phyloP scores from a whole-genome alignment of 768 basidiomycete genomes.

The Hypholoma sublateritium region DNA sequence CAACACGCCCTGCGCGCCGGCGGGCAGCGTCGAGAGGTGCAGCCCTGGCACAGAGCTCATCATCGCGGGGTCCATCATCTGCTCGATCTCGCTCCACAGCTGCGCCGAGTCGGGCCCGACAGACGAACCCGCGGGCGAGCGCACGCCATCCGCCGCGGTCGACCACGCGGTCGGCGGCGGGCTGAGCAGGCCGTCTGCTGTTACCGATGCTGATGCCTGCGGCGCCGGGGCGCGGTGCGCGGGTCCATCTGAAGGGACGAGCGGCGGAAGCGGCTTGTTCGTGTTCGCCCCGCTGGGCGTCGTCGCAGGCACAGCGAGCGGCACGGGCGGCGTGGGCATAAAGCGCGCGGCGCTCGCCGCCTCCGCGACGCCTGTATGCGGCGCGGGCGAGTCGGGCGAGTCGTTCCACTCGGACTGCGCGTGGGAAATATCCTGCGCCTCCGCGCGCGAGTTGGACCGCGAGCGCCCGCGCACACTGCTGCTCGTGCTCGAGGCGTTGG shows the following conservation, averaged over 20 bases:
- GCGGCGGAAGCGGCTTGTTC: slow-evolving; percentile 12
- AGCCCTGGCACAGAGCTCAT: slow-evolving; percentile 22
- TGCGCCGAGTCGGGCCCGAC: slow-evolving; percentile 23
- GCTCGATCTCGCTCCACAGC: slow-evolving; percentile 27
- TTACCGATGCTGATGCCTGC: neutral
- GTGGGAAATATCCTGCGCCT: neutral
- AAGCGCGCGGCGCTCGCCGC: slow-evolving; percentile 8
- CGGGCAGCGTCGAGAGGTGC: slow-evolving; percentile 21
- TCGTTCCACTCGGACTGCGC: neutral
- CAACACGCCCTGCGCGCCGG: slow-evolving; percentile 21
- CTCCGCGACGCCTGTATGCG: slow-evolving; percentile 7
- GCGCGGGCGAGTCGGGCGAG: slow-evolving; percentile 13
- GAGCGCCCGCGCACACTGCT: slow-evolving; percentile 5
- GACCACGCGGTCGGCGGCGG: slow-evolving; percentile 9
- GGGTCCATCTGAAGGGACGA: neutral
- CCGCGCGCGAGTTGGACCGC: slow-evolving; percentile 5
- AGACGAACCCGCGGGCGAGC: slow-evolving; percentile 18
- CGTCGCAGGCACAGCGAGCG: neutral
- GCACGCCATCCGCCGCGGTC: slow-evolving; percentile 6
- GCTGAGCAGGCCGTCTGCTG: slow-evolving; percentile 11
- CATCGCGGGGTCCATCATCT: slow-evolving; percentile 28
- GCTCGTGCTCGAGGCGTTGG: slow-evolving; percentile 2
- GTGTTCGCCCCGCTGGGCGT: neutral
- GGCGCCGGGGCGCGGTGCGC: neutral
- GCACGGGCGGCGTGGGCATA: slow-evolving; percentile 7